Evolutionary conservation across 495 filamentous ascomycete genomes (phyloP), one percentile per base, ranked within the genome.

Genomic region (Extremus antarcticus): DNA sequence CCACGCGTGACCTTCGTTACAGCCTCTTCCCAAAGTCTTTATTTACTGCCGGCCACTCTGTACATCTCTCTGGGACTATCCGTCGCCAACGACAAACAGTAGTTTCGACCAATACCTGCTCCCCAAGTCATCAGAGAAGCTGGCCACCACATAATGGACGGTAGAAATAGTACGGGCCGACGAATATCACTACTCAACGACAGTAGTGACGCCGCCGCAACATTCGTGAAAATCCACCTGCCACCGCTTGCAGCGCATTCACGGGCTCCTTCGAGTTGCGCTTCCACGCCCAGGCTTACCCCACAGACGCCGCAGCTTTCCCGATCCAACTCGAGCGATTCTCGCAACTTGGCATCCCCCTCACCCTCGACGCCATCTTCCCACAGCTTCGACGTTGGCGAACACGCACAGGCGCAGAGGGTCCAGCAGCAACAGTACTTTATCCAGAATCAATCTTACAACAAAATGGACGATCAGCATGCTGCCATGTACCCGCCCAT

Each of bases 291-390:
- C 4, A 52, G 63, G 56, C 53, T 61, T 21, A 67, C 68, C 48
- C 67, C 68, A 24, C 66, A 63, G 49, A 69, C 67, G 21, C 68
- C 68, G 22, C 64, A 53, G 17, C 67, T 71, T 19, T 49, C 64
- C 15, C 65, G 68, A 49, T 65, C 61, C 49, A 53, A 60, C 25
- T 71, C 68, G 2, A 57, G 59, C 25, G 68, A 70, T 43, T 70
- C 68, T 1, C 54, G 53, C 46, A 43, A 45, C 46, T 64, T 67
- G 57, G 55, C 62, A 24, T 64, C 65, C 11, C 68, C 68, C 2
- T 71, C 68, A 29, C 68, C 68, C 32, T 56, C 66, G 38, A 71
- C 68, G 21, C 68, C 68, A 23, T 63, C 63, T 20, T 51, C 45
- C 52, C 20, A 21, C 50, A 50, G 15, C 41, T 54, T 54, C 25